Percentiles rank a stretch among this genome's conserved stretches.
These are phyloP conservation scores for Tulasnella sp. DNA, from an alignment of 768 basidiomycete genomes.

Conservation along the genomic window DNA sequence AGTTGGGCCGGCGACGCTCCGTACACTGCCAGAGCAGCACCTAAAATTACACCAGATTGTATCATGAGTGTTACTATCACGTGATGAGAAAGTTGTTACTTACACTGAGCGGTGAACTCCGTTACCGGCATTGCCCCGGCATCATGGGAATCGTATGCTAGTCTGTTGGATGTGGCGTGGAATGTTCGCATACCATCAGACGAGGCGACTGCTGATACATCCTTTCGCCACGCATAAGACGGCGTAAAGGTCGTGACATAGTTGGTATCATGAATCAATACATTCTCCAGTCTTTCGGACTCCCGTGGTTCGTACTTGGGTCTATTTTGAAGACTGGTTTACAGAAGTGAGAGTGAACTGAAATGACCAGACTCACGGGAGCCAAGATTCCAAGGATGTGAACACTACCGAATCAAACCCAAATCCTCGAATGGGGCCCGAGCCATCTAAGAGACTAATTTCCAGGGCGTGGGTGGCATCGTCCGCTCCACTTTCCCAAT, in stretches of 20 bases:
- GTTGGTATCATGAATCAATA: neutral
- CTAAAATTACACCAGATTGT: neutral
- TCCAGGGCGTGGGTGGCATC: neutral
- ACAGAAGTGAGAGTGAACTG: neutral
- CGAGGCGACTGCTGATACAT: neutral
- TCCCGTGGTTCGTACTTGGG: neutral
- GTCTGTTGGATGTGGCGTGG: neutral
- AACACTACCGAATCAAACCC: neutral
- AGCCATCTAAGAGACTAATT: neutral
- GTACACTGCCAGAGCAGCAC: conserved; percentile 9
- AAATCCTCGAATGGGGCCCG: neutral
- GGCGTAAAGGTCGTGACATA: neutral
- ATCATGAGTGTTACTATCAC: neutral
- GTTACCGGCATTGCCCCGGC: neutral
- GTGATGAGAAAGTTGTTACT: neutral
- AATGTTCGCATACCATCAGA: neutral
- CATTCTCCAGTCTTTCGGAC: neutral
- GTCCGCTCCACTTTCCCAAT: neutral
- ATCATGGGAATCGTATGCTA: neutral
- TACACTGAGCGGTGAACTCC: neutral
- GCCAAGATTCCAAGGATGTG: neutral
- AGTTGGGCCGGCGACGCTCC: neutral
- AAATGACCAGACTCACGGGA: neutral
- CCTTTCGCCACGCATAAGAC: neutral
- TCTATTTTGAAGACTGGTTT: neutral